A percentile compares a stretch with the other conserved stretches of the same genome.
phyloP scores from a whole-genome alignment of 1,284 basidiomycete genomes.

The Microbotryum scabiosae region DNA sequence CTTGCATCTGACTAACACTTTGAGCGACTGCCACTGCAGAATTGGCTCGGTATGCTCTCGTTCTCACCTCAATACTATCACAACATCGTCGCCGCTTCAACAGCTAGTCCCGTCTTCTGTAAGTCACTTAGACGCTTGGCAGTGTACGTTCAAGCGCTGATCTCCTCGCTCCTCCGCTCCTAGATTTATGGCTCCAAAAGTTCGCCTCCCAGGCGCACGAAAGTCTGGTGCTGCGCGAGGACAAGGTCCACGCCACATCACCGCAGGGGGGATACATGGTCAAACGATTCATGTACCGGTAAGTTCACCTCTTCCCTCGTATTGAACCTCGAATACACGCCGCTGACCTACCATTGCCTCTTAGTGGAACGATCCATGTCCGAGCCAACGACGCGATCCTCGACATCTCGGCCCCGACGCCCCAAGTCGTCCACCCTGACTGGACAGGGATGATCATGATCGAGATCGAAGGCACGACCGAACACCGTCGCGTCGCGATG shows the following conservation, averaged over 20 bases:
- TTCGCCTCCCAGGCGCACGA: constrained; percentile 38
- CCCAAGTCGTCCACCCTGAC: constrained; percentile 30
- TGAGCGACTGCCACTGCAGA: constrained; percentile 5
- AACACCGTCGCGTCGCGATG: constrained; percentile 17
- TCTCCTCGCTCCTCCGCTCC: not conserved
- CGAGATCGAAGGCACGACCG: constrained; percentile 34
- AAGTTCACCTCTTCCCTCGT: constrained; percentile 31
- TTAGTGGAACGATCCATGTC: not conserved
- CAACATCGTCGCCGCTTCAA: constrained; percentile 39
- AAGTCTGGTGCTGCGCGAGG: constrained; percentile 39
- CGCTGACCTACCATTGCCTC: too few species aligned
- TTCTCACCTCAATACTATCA: constrained; percentile 42
- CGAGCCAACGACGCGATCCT: constrained; percentile 12
- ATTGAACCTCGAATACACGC: too few species aligned
- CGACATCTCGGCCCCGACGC: constrained; percentile 15
- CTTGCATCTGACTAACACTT: not conserved
- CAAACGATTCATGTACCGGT: constrained; percentile 42
- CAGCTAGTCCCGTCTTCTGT: constrained; percentile 31
- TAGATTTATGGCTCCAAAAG: constrained; percentile 34
- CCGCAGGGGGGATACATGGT: constrained; percentile 40
- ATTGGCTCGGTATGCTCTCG: constrained; percentile 40
- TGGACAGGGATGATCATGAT: constrained; percentile 33
- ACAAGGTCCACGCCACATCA: constrained; percentile 38
- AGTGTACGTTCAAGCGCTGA: too few species aligned
- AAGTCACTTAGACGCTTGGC: not conserved